phyloP scores from a whole-genome alignment of 148 eudicot genomes.

The Fagopyrum homotropicum region DNA sequence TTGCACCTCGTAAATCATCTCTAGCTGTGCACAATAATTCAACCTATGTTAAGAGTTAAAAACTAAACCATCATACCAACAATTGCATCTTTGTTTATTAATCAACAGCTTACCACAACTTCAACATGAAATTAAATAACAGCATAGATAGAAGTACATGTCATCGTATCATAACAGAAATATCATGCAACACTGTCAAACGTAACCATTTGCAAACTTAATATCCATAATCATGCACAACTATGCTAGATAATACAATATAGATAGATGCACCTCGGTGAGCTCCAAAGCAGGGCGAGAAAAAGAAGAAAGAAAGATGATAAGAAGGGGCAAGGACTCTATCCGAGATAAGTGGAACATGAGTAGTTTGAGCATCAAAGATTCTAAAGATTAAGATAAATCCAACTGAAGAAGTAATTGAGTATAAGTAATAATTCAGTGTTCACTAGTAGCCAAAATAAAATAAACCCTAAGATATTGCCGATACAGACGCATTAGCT shows the following conservation, averaged over 20 bases:
- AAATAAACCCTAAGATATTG: background rate
- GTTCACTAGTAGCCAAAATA: background rate
- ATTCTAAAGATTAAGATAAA: background rate
- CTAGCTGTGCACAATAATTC: conserved; percentile 41
- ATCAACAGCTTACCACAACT: background rate
- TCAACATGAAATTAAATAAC: background rate
- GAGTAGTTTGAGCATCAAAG: background rate
- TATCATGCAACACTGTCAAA: background rate
- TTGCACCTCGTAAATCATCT: conserved; percentile 56
- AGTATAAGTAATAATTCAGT: background rate
- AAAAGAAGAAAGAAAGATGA: too few relatives aligned
- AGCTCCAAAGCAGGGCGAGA: too few relatives aligned
- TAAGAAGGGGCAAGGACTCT: background rate
- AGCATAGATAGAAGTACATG: background rate
- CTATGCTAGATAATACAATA: too few relatives aligned
- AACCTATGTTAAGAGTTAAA: background rate
- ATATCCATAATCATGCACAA: background rate
- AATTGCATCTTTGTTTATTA: background rate
- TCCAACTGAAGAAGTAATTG: background rate
- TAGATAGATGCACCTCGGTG: too few relatives aligned
- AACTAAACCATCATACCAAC: background rate
- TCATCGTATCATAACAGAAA: background rate
- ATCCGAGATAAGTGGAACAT: background rate
- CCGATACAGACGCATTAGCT: background rate
- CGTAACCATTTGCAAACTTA: background rate